Evolutionary conservation across 2,329 filamentous ascomycete species (phyloP).

Genomic region (Cercospora sesami): DNA sequence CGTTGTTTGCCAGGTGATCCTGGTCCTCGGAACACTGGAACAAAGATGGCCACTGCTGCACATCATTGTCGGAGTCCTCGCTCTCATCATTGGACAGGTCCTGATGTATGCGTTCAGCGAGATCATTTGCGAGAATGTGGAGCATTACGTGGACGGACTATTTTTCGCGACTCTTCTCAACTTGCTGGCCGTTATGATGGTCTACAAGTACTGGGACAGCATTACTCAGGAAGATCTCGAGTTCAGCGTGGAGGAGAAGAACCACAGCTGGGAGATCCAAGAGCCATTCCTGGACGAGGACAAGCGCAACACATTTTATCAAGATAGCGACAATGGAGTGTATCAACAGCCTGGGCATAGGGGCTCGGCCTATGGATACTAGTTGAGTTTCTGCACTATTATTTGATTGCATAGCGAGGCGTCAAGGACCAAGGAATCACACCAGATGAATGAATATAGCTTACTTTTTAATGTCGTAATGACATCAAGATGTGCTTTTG

Average conservation of each 20-base stretch:
- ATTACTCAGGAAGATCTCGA: slow-evolving; percentile 98
- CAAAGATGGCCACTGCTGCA: slow-evolving; percentile 95
- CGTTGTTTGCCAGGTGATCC: slow-evolving; percentile 78
- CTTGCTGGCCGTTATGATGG: slow-evolving; percentile 95
- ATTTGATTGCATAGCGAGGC: slow-evolving; percentile 23
- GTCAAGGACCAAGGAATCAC: slow-evolving; percentile 1
- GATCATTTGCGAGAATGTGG: slow-evolving; percentile 76
- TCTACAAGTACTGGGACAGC: slow-evolving; percentile 99
- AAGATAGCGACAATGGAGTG: slow-evolving; percentile 62
- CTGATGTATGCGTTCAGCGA: slow-evolving; percentile 87
- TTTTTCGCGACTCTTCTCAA: slow-evolving; percentile 96
- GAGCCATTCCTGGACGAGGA: slow-evolving; percentile 85
- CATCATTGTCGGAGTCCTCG: slow-evolving; percentile 84
- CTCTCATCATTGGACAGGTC: slow-evolving; percentile 90
- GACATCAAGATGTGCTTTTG: slow-evolving; percentile 11
- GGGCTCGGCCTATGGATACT: slow-evolving; percentile 27
- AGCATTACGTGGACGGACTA: slow-evolving; percentile 91
- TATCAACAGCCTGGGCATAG: slow-evolving; percentile 40
- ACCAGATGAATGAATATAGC: slow-evolving; percentile 18
- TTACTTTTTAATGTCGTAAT: slow-evolving; percentile 22
- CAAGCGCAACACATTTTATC: slow-evolving; percentile 69
- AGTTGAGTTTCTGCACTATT: slow-evolving; percentile 8
- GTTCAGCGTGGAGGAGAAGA: slow-evolving; percentile 91
- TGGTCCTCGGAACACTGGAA: slow-evolving; percentile 86
- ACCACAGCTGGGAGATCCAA: slow-evolving; percentile 98